Evolutionary conservation across 1,284 basidiomycete genomes (phyloP).

Genomic region (Boletus smithii): DNA sequence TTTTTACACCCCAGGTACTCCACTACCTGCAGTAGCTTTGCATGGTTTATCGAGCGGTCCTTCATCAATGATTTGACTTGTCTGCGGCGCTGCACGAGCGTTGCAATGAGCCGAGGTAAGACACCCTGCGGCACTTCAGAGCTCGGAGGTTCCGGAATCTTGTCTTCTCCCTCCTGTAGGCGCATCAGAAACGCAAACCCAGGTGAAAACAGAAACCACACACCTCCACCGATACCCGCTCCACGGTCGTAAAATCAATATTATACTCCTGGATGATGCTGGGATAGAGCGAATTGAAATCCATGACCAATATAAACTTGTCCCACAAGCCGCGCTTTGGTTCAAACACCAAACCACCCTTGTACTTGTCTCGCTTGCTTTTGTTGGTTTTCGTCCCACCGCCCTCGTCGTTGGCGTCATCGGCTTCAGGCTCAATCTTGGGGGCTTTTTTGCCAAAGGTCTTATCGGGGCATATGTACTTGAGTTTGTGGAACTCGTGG

Average conservation of each 20-base stretch:
- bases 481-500: conserved; percentile 95
- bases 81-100: conserved; percentile 84
- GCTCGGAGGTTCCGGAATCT: conserved; percentile 86
- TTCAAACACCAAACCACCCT: conserved; percentile 97
- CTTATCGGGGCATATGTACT: conserved; percentile 97
- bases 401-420: conserved; percentile 64
- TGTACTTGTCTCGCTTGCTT: conserved; percentile 92
- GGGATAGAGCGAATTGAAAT: conserved; percentile 99
- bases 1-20: background rate
- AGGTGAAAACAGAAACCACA: conserved; percentile 26
- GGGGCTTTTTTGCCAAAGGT: conserved; percentile 71
- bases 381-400: conserved; percentile 50
- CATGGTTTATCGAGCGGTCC: conserved; percentile 71
- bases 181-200: background rate
- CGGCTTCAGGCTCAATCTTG: conserved; percentile 37
- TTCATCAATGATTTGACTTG: conserved; percentile 97
- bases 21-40: conserved; percentile 81
- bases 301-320: conserved; percentile 97
- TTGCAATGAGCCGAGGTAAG: conserved; percentile 93
- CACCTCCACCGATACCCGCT: conserved; percentile 68
- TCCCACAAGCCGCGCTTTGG: conserved; percentile 97
- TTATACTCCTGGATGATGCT: conserved; percentile 99
- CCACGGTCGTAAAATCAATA: conserved; percentile 98
- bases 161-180: conserved; percentile 70
- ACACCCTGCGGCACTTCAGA: conserved; percentile 80